Conservation (phyloP, 139 green algal genomes). For the Raphidocelis subcapitata region DNA sequence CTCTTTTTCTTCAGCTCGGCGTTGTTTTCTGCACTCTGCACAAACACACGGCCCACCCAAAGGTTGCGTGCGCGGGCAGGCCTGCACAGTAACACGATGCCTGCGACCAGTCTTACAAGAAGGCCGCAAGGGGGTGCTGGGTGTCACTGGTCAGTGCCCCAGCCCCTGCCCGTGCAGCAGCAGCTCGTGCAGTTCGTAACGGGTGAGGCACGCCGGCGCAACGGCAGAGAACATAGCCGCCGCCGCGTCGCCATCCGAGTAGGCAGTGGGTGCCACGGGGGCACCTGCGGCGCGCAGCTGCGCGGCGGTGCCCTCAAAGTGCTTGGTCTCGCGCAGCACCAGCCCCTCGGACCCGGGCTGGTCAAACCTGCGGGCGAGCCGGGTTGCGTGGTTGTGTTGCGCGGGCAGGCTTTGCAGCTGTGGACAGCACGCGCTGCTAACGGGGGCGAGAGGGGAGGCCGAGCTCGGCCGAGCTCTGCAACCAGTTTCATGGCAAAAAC, state of each 20-base stretch:
- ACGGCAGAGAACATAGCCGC: constrained; percentile 51
- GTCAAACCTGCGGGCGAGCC: constrained; percentile 49
- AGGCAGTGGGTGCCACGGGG: constrained; percentile 48
- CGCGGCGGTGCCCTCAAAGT: constrained; percentile 64
- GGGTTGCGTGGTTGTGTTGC: background rate
- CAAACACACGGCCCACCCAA: no score
- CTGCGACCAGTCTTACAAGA: no score
- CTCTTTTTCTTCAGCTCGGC: no score
- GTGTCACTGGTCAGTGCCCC: no score
- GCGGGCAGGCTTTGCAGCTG: background rate
- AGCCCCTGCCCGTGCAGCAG: no score
- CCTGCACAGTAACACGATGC: no score
- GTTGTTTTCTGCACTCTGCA: no score
- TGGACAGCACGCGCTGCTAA: background rate
- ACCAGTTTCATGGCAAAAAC: background rate
- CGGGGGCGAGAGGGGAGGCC: background rate
- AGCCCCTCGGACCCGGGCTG: background rate
- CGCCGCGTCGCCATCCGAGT: constrained; percentile 61
- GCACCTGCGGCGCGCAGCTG: constrained; percentile 54
- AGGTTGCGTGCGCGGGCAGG: no score
- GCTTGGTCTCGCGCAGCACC: constrained; percentile 50
- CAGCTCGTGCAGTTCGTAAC: constrained; percentile 48
- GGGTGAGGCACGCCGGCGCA: constrained; percentile 58
- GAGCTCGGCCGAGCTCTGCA: background rate
- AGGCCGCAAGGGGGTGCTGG: no score